Conservation (phyloP, 1,284 basidiomycete species). For the Cryptococcus sp. region DNA sequence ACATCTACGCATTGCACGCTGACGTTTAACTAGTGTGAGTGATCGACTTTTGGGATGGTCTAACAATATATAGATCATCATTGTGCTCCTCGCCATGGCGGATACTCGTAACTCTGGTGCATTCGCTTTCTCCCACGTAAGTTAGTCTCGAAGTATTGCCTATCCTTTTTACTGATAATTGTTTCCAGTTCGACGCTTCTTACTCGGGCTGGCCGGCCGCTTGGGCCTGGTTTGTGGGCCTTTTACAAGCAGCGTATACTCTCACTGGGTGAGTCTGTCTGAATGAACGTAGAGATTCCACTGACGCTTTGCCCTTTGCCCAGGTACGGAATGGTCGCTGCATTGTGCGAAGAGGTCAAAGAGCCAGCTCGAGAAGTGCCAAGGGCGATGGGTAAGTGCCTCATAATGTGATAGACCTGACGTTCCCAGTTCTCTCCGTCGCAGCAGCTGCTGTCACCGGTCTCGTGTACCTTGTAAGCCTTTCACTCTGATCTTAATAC, state of each 20-base stretch:
- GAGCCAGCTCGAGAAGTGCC: conserved; percentile 51
- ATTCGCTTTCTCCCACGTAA: conserved; percentile 49
- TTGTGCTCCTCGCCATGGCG: conserved; percentile 53
- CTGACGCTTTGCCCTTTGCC: conserved; percentile 9
- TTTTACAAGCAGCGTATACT: conserved; percentile 51
- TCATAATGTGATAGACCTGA: background rate
- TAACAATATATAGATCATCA: conserved; percentile 45
- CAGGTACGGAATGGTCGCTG: conserved; percentile 54
- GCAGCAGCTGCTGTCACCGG: conserved; percentile 55
- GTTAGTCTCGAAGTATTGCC: conserved; percentile 2
- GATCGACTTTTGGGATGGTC: background rate
- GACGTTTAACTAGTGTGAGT: background rate
- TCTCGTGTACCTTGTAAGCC: conserved; percentile 48
- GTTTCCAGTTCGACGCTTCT: conserved; percentile 50
- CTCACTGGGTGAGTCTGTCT: conserved; percentile 36
- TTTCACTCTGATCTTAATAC: background rate
- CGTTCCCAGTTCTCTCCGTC: conserved; percentile 47
- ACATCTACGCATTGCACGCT: background rate
- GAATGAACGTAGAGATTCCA: conserved; percentile 6
- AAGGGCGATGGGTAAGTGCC: conserved; percentile 48
- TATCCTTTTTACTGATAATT: conserved; percentile 15
- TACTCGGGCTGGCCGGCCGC: conserved; percentile 45
- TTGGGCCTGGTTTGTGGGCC: conserved; percentile 55
- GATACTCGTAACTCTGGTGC: conserved; percentile 50
- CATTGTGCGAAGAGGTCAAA: conserved; percentile 54